phyloP scores from a whole-genome alignment of 2,329 filamentous ascomycete species.

The Aspergillus viridinutans region DNA sequence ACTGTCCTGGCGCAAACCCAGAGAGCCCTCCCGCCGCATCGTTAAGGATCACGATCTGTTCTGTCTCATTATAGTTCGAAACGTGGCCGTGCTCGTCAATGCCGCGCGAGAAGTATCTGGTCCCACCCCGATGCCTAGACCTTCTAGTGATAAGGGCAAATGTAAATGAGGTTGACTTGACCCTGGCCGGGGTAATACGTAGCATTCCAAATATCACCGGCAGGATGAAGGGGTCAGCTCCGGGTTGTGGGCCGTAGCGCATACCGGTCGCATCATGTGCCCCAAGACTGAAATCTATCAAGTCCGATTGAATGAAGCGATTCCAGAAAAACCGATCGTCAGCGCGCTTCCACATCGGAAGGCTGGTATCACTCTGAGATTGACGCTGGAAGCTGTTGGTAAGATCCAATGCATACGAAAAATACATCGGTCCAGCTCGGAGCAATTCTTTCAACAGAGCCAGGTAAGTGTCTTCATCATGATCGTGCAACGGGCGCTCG shows the following conservation, averaged over 20 bases:
- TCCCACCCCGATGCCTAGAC: conserved; percentile 83
- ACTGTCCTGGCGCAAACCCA: conserved; percentile 72
- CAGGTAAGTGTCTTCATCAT: conserved; percentile 91
- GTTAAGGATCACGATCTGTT: conserved; percentile 86
- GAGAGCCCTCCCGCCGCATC: conserved; percentile 70
- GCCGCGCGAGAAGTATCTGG: conserved; percentile 90
- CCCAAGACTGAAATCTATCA: conserved; percentile 80
- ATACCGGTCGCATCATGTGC: conserved; percentile 44
- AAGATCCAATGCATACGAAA: conserved; percentile 93
- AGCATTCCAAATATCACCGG: conserved; percentile 97
- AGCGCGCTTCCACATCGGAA: conserved; percentile 82
- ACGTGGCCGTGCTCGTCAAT: conserved; percentile 91
- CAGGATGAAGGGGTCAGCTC: conserved; percentile 84
- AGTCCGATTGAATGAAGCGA: conserved; percentile 80
- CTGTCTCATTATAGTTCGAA: conserved; percentile 99
- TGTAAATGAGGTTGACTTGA: conserved; percentile 81
- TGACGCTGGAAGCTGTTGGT: conserved; percentile 97
- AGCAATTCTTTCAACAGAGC: conserved; percentile 75
- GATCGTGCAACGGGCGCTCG: conserved; percentile 84
- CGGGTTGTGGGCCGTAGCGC: conserved; percentile 59
- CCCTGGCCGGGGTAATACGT: conserved; percentile 77
- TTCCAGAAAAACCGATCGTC: conserved; percentile 99
- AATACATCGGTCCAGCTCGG: conserved; percentile 87
- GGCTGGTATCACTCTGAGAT: conserved; percentile 65
- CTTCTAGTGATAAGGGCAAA: conserved; percentile 83